Conservation (phyloP, 176 grass and related monocot species). For the Sorghum bicolor region Sorghum_bicolor_NCBIv3 NC_012870.2:16684501-16685000, state of each 20-base stretch:
- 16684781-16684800: neutral
- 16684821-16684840: neutral
- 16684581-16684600: neutral
- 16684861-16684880: neutral
- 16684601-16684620: neutral
- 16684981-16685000: neutral
- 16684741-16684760: neutral
- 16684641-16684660: neutral
- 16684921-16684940: neutral
- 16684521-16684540: neutral
- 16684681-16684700: neutral
- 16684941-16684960: neutral
- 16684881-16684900: neutral
- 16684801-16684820: neutral
- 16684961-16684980: neutral
- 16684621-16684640: neutral
- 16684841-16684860: neutral
- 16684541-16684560: neutral
- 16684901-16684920: neutral
- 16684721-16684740: neutral
- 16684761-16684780: neutral
- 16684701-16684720: neutral
- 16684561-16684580: neutral
- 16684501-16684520: neutral
- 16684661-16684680: neutral